Evolutionary conservation across 352 stramenopile genomes (phyloP), one percentile per base, ranked within the genome.

Genomic region (Pythium brachiatum): DNA sequence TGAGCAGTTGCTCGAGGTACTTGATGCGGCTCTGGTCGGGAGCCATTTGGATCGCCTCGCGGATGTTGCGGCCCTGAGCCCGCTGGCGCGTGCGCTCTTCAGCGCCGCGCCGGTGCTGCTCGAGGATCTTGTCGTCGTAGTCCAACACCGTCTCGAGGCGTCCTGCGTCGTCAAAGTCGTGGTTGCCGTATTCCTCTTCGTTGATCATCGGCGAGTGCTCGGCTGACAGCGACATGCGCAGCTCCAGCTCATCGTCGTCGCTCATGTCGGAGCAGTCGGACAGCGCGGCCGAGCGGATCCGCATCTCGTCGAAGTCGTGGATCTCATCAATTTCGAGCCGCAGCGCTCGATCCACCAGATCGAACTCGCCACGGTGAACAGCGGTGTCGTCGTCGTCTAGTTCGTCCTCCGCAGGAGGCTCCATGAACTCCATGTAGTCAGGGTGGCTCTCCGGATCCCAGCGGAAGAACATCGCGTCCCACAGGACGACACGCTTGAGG

Each of bases 391-490:
- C 55, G 4, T 65, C 73, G 53, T 73, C 54, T 1, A 59, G 32
- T 12, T 72, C 68, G 13, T 81, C 75, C 11, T 83, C 68, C 12
- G 85, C 76, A 6, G 78, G 79, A 6, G 78, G 79, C 16, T 92
- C 80, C 79, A 94, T 89, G 64, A 81, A 92, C 60, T 94, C 83
- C 83, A 92, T 91, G 68, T 94, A 94, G 44, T 92, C 86, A 1
- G 86, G 86, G 54, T 93, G 82, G 59, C 79, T 92, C 58, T 94
- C 83, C 0, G 82, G 82, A 52, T 94, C 86, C 83, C 84, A 94
- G 1, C 86, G 83, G 72, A 92, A 94, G 59, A 90, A 94, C 76
- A 94, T 89, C 11, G 80, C 82, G 51, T 93, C 83, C 86, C 86
- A 95, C 20, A 95, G 59, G 36, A 95, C 86, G 1, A 95, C 86